A percentile compares a stretch with the other conserved stretches of the same genome.
phyloP scores from a whole-genome alignment of 2,329 filamentous ascomycete species.

The Colletotrichum sidae region DNA sequence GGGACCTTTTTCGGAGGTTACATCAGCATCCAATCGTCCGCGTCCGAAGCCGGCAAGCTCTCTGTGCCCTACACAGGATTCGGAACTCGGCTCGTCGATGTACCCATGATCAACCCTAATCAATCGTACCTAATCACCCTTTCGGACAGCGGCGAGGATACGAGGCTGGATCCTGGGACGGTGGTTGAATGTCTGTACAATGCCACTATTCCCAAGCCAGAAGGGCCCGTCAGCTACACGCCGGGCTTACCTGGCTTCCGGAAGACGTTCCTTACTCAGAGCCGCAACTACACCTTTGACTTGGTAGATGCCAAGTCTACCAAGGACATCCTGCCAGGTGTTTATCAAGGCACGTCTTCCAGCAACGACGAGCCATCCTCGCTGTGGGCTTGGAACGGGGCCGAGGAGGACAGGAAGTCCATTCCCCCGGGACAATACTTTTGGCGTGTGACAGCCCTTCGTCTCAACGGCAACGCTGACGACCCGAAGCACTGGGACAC shows the following conservation, averaged over 20 bases:
- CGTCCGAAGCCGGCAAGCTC: not conserved
- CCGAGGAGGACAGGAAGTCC: conserved; percentile 11
- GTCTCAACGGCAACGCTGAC: not conserved
- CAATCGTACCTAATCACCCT: not conserved
- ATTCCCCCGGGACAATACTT: not conserved
- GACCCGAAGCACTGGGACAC: not conserved
- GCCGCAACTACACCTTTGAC: not conserved
- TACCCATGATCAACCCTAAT: not conserved
- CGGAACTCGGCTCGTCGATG: not conserved
- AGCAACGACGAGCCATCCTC: not conserved
- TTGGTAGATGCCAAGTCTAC: not conserved
- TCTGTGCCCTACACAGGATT: not conserved
- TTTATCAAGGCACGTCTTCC: not conserved
- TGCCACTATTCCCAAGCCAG: not conserved
- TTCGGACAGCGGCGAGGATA: not conserved
- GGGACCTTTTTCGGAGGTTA: not conserved
- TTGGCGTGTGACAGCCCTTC: not conserved
- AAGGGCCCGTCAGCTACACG: not conserved
- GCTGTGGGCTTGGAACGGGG: conserved; percentile 11
- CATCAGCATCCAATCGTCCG: not conserved
- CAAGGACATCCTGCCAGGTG: not conserved
- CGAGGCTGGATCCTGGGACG: not conserved
- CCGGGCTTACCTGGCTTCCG: not conserved
- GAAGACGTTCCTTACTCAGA: not conserved
- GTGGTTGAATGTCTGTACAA: not conserved